phyloP scores from a whole-genome alignment of 2,329 filamentous ascomycete species.

The Colletotrichum chlorophyti region DNA sequence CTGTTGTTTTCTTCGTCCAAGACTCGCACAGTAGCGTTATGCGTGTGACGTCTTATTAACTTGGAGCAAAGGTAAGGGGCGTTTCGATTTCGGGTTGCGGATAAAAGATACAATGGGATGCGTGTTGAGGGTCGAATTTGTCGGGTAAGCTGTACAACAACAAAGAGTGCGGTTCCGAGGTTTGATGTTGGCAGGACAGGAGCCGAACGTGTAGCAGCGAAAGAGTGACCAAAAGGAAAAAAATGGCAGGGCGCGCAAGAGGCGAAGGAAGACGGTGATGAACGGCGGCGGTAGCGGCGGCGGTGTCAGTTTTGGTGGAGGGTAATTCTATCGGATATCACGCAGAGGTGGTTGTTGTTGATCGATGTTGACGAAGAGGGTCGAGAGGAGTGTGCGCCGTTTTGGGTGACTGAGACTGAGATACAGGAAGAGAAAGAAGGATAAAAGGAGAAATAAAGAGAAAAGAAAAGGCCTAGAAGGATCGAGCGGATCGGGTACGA shows the following conservation, averaged over 20 bases:
- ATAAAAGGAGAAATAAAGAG: background rate
- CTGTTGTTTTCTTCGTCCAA: background rate
- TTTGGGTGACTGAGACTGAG: too few species aligned
- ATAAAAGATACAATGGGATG: background rate
- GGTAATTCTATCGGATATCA: background rate
- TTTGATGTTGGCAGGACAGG: background rate
- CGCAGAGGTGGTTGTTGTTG: background rate
- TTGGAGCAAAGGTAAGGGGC: too few species aligned
- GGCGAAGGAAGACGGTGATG: background rate
- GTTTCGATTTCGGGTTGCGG: background rate
- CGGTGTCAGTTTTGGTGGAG: background rate
- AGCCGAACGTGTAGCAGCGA: background rate
- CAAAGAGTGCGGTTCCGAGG: background rate
- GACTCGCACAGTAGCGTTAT: conserved; percentile 1
- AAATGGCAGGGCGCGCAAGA: background rate
- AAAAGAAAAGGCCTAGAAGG: background rate
- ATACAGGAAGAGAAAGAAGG: background rate
- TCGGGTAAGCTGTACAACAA: background rate
- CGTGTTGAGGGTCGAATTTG: conserved; percentile 3
- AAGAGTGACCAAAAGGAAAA: background rate
- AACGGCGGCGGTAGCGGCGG: background rate
- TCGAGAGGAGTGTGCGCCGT: too few species aligned
- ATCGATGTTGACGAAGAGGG: background rate
- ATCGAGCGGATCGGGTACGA: conserved; percentile 6
- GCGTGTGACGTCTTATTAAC: conserved; percentile 21